Evolutionary conservation across 2,329 filamentous ascomycete genomes (phyloP).

Genomic region (Drechslerella dactyloides): DNA sequence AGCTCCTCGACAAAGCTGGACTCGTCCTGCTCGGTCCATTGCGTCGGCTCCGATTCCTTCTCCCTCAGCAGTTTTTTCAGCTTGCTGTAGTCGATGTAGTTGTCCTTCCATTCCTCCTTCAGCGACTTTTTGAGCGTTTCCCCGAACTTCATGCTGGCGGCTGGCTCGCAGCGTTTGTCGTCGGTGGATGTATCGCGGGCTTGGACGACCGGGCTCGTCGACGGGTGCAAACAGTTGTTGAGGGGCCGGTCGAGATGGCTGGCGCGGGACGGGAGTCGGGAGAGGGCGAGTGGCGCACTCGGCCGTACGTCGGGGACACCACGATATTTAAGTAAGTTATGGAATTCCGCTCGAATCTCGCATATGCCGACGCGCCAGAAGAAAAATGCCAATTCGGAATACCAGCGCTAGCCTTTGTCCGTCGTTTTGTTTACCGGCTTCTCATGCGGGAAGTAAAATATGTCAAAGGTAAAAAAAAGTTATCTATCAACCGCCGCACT

Average conservation of each 20-base stretch:
- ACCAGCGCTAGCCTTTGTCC: not conserved
- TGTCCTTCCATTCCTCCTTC: constrained; percentile 85
- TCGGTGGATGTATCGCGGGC: not conserved
- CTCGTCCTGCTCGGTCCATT: constrained; percentile 94
- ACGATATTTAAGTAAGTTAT: not conserved
- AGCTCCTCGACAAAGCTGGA: constrained; percentile 92
- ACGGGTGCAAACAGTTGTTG: not conserved
- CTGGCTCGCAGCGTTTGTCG: not conserved
- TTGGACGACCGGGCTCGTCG: not conserved
- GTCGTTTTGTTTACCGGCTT: not conserved
- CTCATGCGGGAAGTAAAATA: not conserved
- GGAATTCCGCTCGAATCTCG: not conserved
- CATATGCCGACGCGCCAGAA: not conserved
- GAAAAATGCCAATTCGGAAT: not conserved
- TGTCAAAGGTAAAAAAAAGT: not conserved
- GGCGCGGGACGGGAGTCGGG: not conserved
- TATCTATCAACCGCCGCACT: not conserved
- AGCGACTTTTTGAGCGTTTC: constrained; percentile 80
- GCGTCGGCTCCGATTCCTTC: constrained; percentile 62
- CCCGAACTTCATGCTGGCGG: constrained; percentile 81
- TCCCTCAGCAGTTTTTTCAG: constrained; percentile 89
- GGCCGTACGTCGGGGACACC: not conserved
- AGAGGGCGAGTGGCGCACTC: not conserved
- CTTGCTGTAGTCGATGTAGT: constrained; percentile 95
- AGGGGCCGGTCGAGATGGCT: not conserved